Base-by-base conservation (phyloP, 371 early-diverging fungal genomes). In the Pancytospora epiphaga region DNA sequence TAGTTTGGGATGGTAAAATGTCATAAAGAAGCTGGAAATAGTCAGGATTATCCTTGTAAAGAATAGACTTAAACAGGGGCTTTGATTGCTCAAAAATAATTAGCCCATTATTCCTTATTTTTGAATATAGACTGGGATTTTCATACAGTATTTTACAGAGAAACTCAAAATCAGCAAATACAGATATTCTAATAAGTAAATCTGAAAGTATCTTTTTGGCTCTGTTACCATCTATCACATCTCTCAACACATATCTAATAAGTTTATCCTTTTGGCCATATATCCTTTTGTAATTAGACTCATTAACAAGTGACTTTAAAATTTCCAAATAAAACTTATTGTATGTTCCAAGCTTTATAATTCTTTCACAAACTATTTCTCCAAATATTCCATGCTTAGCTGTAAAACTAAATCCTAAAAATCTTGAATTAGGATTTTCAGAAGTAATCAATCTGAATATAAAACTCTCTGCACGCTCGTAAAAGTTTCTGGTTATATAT, bases 381-480 rank as follows among this genome's bases (percentile, higher is more conserved):
- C 4, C 39, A 12, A 70, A 40, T 27, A 70, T 34, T 4, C 56
- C 47, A 30, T 65, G 50, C 39, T 38, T 66, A 32, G 27, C 58
- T 22, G 56, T 56, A 19, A 70, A 61, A 54, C 39, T 65, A 36
- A 75, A 57, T 6, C 72, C 76, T 9, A 72, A 36, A 30, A 40
- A 62, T 36, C 64, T 63, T 12, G 69, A 72, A 50, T 76, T 76
- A n/a, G 38, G 27, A 49, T 76, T 76, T 51, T 71, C 37, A 22
- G 76, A 72, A 27, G 66, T 52, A 29, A 76, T 61, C 18, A 76
- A 47, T 54, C 72, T 32, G 27, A 40, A 54, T 15, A 72, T 27
- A 34, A 76, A 76, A 33, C 19, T 32, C 27, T 76, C 69, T 12
- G 39, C 33, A 15, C 52, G 60, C 36, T 38, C 34, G 1, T 22